These are phyloP conservation scores for Wickerhamiella galacta DNA, from an alignment of 805 yeast species.

Conservation along the genomic window DNA sequence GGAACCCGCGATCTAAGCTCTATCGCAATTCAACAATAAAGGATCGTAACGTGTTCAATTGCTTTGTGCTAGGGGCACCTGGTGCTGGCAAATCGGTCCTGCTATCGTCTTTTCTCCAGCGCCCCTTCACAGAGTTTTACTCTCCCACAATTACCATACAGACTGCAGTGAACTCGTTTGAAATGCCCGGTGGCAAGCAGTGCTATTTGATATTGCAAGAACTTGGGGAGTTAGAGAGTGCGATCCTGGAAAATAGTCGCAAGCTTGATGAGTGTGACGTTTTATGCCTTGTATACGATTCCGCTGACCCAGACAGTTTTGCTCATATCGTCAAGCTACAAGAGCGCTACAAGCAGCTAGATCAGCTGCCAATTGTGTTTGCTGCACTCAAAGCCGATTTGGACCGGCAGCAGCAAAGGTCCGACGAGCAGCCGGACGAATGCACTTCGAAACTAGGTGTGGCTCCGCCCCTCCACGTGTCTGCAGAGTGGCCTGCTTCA, in stretches of 20 bases:
- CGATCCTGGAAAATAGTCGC: constrained; percentile 51
- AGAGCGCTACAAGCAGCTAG: constrained; percentile 36
- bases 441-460: constrained; percentile 50
- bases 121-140: constrained; percentile 54
- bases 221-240: constrained; percentile 71
- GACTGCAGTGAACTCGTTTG: constrained; percentile 82
- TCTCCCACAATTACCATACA: constrained; percentile 71
- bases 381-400: constrained; percentile 92
- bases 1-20: constrained; percentile 46
- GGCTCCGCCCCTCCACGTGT: constrained; percentile 77
- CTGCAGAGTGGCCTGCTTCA: constrained; percentile 80
- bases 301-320: constrained; percentile 91
- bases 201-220: constrained; percentile 85
- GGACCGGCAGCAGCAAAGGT: constrained; percentile 88
- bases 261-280: constrained; percentile 80
- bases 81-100: constrained; percentile 78
- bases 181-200: constrained; percentile 86
- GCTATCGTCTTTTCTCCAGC: constrained; percentile 62
- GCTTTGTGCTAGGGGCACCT: constrained; percentile 73
- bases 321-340: constrained; percentile 63
- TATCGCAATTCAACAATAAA: constrained; percentile 47
- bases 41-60: constrained; percentile 84
- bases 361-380: constrained; percentile 62
- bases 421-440: constrained; percentile 72
- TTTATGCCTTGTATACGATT: constrained; percentile 76